These are phyloP conservation scores for Sporobolus alterniflorus DNA, from an alignment of 202 grass and related monocot species.

Conservation along the genomic window DNA sequence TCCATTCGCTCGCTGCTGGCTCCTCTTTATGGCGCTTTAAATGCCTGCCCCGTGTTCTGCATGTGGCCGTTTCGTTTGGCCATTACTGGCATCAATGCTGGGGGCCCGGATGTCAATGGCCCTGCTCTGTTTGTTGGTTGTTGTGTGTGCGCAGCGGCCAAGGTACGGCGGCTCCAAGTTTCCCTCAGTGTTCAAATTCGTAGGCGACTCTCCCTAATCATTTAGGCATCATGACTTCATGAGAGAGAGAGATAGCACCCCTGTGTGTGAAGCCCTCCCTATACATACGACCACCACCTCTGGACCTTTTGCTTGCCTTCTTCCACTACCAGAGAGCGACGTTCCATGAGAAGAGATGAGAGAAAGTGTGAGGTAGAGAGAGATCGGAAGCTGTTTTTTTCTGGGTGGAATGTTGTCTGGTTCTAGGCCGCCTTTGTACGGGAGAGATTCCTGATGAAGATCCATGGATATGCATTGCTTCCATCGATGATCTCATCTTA, in stretches of 20 bases:
- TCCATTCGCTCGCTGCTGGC: background rate
- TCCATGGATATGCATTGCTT: background rate
- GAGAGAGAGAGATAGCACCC: background rate
- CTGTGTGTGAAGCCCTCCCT: background rate
- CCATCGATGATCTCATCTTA: no score
- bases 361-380: background rate
- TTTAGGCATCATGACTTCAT: conserved; percentile 63
- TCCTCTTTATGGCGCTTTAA: conserved; percentile 14
- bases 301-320: background rate
- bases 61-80: background rate
- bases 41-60: background rate
- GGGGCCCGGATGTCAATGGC: background rate
- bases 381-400: conserved; percentile 47
- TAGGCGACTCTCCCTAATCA: conserved; percentile 41
- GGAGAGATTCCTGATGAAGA: background rate
- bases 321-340: background rate
- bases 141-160: background rate
- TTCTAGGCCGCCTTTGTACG: conserved; percentile 44
- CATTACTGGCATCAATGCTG: background rate
- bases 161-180: background rate
- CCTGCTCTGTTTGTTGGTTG: background rate
- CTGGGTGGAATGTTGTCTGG: conserved; percentile 81
- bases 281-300: background rate
- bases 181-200: background rate
- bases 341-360: background rate